These are phyloP conservation scores for Prosopis cineraria DNA, from an alignment of 306 rosid species.

Conservation along the genomic window DNA sequence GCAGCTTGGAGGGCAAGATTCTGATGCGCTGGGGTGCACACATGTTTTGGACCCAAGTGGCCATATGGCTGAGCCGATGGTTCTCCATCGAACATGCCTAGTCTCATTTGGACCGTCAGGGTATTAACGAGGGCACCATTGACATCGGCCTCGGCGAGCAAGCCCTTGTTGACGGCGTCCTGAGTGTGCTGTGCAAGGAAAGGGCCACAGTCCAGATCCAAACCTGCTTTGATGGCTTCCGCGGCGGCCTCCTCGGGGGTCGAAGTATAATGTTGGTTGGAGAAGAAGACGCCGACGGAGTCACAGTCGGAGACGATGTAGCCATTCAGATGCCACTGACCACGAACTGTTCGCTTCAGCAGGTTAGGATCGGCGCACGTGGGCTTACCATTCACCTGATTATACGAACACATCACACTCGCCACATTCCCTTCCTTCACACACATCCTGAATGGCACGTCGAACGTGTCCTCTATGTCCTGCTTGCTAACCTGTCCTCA, in stretches of 20 bases:
- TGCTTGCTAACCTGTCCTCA: constrained; percentile 70
- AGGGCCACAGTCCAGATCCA: constrained; percentile 89
- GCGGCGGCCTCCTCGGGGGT: constrained; percentile 93
- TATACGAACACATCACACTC: constrained; percentile 88
- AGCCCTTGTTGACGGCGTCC: constrained; percentile 58
- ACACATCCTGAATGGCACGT: constrained; percentile 85
- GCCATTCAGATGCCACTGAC: constrained; percentile 77
- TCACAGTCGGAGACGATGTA: constrained; percentile 91
- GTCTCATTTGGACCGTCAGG: constrained; percentile 70
- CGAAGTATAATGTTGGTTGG: constrained; percentile 70
- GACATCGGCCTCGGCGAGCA: constrained; percentile 55
- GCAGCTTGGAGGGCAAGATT: constrained; percentile 78
- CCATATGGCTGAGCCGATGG: constrained; percentile 56
- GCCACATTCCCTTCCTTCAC: constrained; percentile 86
- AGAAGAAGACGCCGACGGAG: constrained; percentile 76
- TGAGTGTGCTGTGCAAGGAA: constrained; percentile 65
- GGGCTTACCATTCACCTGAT: constrained; percentile 89
- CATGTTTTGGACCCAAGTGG: constrained; percentile 64
- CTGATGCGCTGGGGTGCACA: constrained; percentile 66
- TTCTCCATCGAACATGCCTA: constrained; percentile 81
- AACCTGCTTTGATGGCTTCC: constrained; percentile 85
- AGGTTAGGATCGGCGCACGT: constrained; percentile 88
- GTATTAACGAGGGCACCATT: constrained; percentile 58
- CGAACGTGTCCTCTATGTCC: constrained; percentile 79
- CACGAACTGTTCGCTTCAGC: constrained; percentile 62